A percentile compares a stretch with the other conserved stretches of the same genome.
Evolutionary conservation across 306 rosid species (phyloP).

Genomic region (Biancaea sappan): DNA sequence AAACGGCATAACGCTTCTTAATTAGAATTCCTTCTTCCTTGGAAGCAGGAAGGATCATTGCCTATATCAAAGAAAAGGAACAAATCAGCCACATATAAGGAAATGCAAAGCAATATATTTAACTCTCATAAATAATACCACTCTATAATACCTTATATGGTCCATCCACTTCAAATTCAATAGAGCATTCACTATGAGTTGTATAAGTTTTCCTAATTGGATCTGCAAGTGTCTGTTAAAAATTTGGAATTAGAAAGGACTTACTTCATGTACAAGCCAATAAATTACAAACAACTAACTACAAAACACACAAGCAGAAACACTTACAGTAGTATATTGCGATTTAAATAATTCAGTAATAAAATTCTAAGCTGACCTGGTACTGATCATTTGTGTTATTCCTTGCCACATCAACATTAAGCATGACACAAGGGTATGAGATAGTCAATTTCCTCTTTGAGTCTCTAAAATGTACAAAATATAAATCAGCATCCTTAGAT

Average conservation of each 20-base stretch:
- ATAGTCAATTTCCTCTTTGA: constrained; percentile 83
- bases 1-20: constrained; percentile 98
- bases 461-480: constrained; percentile 61
- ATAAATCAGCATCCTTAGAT: constrained; percentile 42
- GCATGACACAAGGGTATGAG: constrained; percentile 99
- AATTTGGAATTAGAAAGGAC: constrained; percentile 38
- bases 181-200: constrained; percentile 94
- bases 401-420: constrained; percentile 94
- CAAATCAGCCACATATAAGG: constrained; percentile 27
- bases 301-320: constrained; percentile 24
- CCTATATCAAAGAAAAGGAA: constrained; percentile 51
- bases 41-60: constrained; percentile 98
- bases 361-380: constrained; percentile 69
- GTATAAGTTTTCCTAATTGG: constrained; percentile 64
- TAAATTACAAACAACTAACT: constrained; percentile 2
- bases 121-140: constrained; percentile 18
- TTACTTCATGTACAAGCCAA: constrained; percentile 26
- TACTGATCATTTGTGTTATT: constrained; percentile 98
- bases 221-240: constrained; percentile 77
- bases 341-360: constrained; percentile 25
- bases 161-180: constrained; percentile 99
- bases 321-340: constrained; percentile 20
- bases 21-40: constrained; percentile 97
- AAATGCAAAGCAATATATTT: constrained; percentile 20
- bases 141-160: constrained; percentile 83